Evolutionary conservation across 2,329 filamentous ascomycete species (phyloP).

Genomic region (Phoma herbarum): DNA sequence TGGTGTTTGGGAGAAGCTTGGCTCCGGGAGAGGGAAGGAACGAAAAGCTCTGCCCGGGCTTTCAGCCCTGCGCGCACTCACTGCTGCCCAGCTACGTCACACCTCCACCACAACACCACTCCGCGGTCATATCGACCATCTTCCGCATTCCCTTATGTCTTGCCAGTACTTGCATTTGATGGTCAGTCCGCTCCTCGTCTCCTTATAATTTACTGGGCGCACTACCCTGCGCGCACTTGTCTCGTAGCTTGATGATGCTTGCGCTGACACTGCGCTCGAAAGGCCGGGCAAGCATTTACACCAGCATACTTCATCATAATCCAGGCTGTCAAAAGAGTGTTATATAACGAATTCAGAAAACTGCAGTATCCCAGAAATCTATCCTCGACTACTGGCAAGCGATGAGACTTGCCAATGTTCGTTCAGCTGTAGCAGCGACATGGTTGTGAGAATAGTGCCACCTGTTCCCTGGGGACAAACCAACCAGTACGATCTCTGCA

Average conservation of each 20-base stretch:
- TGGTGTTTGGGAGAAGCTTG: slow-evolving; percentile 19
- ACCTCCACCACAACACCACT: neutral
- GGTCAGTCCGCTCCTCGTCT: neutral
- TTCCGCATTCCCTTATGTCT: neutral
- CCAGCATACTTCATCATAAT: neutral
- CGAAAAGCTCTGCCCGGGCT: neutral
- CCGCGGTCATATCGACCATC: neutral
- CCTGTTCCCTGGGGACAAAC: neutral
- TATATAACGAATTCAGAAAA: neutral
- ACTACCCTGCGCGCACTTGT: neutral
- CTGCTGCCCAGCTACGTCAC: neutral
- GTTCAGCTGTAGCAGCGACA: neutral
- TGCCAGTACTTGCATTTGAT: neutral
- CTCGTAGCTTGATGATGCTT: slow-evolving; percentile 5
- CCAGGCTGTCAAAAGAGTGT: neutral
- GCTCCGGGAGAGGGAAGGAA: slow-evolving; percentile 8
- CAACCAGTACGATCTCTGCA: neutral
- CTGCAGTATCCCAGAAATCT: neutral
- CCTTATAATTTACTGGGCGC: too few species aligned
- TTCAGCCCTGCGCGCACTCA: neutral
- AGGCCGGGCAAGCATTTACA: neutral
- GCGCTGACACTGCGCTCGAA: slow-evolving; percentile 5
- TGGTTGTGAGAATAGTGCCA: neutral
- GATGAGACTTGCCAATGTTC: neutral
- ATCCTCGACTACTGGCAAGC: neutral